Evolutionary conservation across 257 asterid species (phyloP).

Genomic region (Paulownia fortunei): DNA sequence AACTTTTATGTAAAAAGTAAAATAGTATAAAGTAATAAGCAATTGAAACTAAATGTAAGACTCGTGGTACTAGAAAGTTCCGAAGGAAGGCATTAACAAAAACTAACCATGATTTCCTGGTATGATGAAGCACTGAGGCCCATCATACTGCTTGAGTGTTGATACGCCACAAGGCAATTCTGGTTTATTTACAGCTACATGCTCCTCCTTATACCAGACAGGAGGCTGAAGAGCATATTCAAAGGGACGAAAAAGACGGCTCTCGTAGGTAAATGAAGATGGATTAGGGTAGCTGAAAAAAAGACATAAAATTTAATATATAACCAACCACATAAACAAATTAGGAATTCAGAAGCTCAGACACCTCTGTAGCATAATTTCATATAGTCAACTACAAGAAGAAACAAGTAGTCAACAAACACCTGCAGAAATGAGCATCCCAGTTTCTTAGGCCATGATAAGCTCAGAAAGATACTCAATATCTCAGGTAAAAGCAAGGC

Average conservation of each 20-base stretch:
- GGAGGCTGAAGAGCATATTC: slow-evolving; percentile 99
- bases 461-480: background rate
- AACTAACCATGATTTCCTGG: slow-evolving; percentile 98
- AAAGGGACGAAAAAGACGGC: slow-evolving; percentile 91
- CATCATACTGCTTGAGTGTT: slow-evolving; percentile 73
- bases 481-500: background rate
- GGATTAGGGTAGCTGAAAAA: slow-evolving; percentile 92
- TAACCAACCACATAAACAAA: slow-evolving; percentile 13
- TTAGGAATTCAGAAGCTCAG: slow-evolving; percentile 11
- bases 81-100: slow-evolving; percentile 10
- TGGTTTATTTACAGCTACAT: slow-evolving; percentile 89
- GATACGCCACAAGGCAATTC: slow-evolving; percentile 79
- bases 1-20: background rate
- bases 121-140: slow-evolving; percentile 94
- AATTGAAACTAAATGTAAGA: background rate
- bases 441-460: background rate
- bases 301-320: slow-evolving; percentile 17
- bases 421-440: too few relatives aligned
- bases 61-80: background rate
- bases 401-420: slow-evolving; percentile 10
- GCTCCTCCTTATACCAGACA: slow-evolving; percentile 82
- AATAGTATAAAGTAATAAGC: background rate
- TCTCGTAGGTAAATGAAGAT: slow-evolving; percentile 87
- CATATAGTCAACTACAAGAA: background rate
- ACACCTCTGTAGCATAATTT: slow-evolving; percentile 5